Percentiles rank a stretch among this genome's conserved stretches.
phyloP scores from a whole-genome alignment of 2,329 filamentous ascomycete species.

The Pseudogymnoascus sp. region DNA sequence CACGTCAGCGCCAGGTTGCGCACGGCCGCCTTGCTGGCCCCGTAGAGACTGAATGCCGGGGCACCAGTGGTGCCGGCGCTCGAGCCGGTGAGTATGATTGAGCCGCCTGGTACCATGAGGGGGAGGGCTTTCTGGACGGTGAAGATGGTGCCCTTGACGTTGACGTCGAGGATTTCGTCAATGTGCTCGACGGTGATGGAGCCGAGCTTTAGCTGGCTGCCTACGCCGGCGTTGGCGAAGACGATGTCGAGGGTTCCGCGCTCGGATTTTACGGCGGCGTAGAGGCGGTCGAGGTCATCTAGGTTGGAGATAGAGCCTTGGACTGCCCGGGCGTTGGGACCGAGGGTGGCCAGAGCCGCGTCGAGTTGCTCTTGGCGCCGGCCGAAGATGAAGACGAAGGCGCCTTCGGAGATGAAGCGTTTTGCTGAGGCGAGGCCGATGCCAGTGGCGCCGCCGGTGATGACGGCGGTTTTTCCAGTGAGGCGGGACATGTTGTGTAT shows the following conservation, averaged over 20 bases:
- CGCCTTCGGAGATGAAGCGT: constrained; percentile 17
- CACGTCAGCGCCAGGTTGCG: constrained; percentile 19
- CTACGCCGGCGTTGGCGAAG: constrained; percentile 19
- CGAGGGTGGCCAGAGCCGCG: constrained; percentile 16
- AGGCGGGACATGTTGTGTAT: constrained; percentile 14
- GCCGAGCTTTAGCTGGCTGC: constrained; percentile 19
- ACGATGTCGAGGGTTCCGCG: constrained; percentile 22
- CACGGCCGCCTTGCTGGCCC: constrained; percentile 20
- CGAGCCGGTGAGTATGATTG: constrained; percentile 20
- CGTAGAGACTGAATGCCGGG: constrained; percentile 16
- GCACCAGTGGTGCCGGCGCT: constrained; percentile 20
- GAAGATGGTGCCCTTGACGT: constrained; percentile 32
- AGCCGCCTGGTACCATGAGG: constrained; percentile 19
- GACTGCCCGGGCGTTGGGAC: constrained; percentile 18
- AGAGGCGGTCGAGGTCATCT: constrained; percentile 20
- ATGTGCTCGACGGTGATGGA: constrained; percentile 21
- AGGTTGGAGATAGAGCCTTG: constrained; percentile 20
- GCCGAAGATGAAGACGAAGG: constrained; percentile 18
- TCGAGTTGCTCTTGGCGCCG: constrained; percentile 19
- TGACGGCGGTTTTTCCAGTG: constrained; percentile 17
- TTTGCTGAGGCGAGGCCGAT: constrained; percentile 18
- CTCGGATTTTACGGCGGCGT: constrained; percentile 21
- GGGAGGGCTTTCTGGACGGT: constrained; percentile 28
- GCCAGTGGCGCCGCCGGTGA: constrained; percentile 20
- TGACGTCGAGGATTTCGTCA: constrained; percentile 28